Conservation (phyloP, 176 grass and related monocot genomes). For the Tillandsia leiboldiana region DNA sequence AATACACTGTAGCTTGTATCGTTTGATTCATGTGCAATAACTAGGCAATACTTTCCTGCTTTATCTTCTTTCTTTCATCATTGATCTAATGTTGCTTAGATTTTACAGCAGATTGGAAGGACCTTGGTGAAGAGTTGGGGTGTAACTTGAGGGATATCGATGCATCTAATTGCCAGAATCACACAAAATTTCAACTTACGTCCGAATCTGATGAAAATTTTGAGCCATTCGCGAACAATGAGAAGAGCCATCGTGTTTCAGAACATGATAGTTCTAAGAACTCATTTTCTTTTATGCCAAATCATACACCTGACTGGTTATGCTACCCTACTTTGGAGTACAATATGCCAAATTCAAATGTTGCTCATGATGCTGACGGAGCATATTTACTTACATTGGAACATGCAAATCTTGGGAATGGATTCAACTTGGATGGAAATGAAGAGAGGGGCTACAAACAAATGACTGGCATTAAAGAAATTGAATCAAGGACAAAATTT, state of each 20-base stretch:
- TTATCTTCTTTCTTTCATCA: conserved; percentile 5
- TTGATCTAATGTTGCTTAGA: conserved; percentile 1
- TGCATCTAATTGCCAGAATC: conserved; percentile 25
- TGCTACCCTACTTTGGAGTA: not conserved
- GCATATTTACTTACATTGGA: conserved; percentile 7
- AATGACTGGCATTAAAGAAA: conserved; percentile 18
- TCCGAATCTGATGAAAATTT: conserved; percentile 13
- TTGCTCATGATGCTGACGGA: conserved; percentile 21
- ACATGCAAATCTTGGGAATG: conserved; percentile 23
- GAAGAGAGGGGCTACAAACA: conserved; percentile 26
- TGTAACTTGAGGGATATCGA: conserved; percentile 22
- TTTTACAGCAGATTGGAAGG: conserved; percentile 14
- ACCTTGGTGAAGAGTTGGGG: conserved; percentile 20
- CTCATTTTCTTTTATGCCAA: not conserved
- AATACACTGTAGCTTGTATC: not conserved
- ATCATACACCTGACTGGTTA: conserved; percentile 13
- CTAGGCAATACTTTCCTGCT: not conserved
- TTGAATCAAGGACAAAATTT: conserved; percentile 30
- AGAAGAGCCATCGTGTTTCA: conserved; percentile 20
- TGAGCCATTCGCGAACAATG: conserved; percentile 13
- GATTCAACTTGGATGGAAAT: conserved; percentile 16
- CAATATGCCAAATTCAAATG: conserved; percentile 25
- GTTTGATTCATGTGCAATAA: conserved; percentile 12
- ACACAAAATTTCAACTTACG: conserved; percentile 18
- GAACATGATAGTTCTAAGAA: not conserved